Evolutionary conservation across 2,329 filamentous ascomycete genomes (phyloP).

Genomic region (Sporothrix euskadiensis): DNA sequence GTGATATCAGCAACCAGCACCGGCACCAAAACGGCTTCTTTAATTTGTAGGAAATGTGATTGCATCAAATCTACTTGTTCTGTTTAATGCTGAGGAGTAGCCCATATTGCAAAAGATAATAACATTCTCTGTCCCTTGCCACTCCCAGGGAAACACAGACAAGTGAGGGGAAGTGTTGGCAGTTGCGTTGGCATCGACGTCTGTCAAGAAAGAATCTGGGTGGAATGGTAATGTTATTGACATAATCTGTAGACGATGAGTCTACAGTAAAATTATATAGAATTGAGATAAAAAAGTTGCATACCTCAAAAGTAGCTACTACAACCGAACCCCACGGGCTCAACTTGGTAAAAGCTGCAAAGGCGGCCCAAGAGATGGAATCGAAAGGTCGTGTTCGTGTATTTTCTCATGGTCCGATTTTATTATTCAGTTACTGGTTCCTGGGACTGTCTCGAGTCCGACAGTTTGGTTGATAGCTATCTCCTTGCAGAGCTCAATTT

Average conservation of each 20-base stretch:
- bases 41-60: background rate
- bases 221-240: background rate
- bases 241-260: background rate
- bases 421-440: background rate
- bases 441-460: background rate
- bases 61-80: background rate
- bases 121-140: background rate
- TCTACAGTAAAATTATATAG: background rate
- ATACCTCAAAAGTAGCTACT: background rate
- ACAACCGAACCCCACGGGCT: background rate
- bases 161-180: background rate
- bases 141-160: background rate
- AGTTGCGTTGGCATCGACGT: background rate
- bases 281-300: background rate
- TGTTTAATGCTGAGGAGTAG: background rate
- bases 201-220: background rate
- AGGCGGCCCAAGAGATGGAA: background rate
- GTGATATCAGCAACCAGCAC: conserved; percentile 11
- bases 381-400: background rate
- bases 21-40: background rate
- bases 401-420: background rate
- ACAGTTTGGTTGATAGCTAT: background rate
- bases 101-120: background rate
- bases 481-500: background rate
- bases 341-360: background rate